Conservation (phyloP, 2,329 filamentous ascomycete species). For the Penicillium sp. region DNA sequence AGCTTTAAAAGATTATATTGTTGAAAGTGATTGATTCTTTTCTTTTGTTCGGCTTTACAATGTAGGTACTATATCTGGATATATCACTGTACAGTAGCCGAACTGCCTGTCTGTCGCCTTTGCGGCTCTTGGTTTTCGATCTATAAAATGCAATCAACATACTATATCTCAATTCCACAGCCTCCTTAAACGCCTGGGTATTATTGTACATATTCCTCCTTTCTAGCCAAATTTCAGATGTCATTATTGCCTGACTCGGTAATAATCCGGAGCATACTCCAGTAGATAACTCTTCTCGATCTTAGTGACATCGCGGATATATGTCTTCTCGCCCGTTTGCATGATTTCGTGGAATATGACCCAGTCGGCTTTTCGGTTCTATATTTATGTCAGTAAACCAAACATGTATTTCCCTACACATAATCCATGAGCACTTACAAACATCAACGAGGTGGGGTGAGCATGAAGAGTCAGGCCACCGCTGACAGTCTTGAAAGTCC, state of each 20-base stretch:
- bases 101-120: background rate
- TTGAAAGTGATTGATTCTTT: background rate
- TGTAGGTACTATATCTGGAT: background rate
- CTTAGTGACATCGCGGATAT: conserved; percentile 87
- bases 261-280: conserved; percentile 84
- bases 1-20: background rate
- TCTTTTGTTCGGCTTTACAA: background rate
- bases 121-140: background rate
- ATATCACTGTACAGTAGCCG: background rate
- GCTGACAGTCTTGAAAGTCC: conserved; percentile 81
- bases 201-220: conserved; percentile 4
- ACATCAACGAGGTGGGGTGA: conserved; percentile 90
- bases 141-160: background rate
- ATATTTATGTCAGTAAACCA: conserved; percentile 15
- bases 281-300: conserved; percentile 90
- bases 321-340: conserved; percentile 84
- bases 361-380: conserved; percentile 92
- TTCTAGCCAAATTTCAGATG: background rate
- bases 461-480: conserved; percentile 76
- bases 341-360: conserved; percentile 92
- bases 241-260: conserved; percentile 53
- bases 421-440: conserved; percentile 52
- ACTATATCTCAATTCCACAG: background rate
- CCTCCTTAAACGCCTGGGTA: conserved; percentile 13
- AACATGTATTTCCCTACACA: background rate